A percentile compares a stretch with the other conserved stretches of the same genome.
Evolutionary conservation across 2,329 filamentous ascomycete species (phyloP).

Genomic region (Monosporascus ibericus): DNA sequence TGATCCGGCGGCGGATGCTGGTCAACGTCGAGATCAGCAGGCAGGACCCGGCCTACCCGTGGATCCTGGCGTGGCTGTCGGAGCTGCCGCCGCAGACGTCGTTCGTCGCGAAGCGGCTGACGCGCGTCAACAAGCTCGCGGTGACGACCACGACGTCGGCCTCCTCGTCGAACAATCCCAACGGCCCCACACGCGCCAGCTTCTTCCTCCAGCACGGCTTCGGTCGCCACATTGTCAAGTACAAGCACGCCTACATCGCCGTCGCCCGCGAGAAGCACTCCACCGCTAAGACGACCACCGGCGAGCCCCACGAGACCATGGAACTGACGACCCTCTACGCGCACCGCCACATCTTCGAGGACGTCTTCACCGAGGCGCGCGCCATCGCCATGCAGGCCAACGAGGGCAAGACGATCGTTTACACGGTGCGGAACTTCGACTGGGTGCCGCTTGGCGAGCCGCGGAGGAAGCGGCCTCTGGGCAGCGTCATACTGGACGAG

Average conservation of each 20-base stretch:
- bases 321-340: slow-evolving; percentile 88
- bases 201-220: slow-evolving; percentile 90
- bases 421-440: slow-evolving; percentile 74
- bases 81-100: slow-evolving; percentile 63
- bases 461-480: slow-evolving; percentile 77
- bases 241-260: slow-evolving; percentile 78
- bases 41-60: slow-evolving; percentile 87
- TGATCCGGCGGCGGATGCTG: slow-evolving; percentile 78
- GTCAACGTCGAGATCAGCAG: slow-evolving; percentile 95
- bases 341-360: slow-evolving; percentile 82
- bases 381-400: slow-evolving; percentile 69
- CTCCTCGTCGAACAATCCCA: slow-evolving; percentile 59
- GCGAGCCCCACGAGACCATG: slow-evolving; percentile 89
- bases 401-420: slow-evolving; percentile 90
- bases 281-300: slow-evolving; percentile 74
- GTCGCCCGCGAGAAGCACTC: slow-evolving; percentile 82
- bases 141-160: slow-evolving; percentile 45
- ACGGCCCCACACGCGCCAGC: slow-evolving; percentile 66
- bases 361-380: slow-evolving; percentile 84
- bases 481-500: slow-evolving; percentile 84
- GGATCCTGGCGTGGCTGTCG: slow-evolving; percentile 93
- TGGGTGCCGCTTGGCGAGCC: slow-evolving; percentile 84
- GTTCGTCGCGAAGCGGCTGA: slow-evolving; percentile 52
- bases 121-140: slow-evolving; percentile 54
- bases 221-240: slow-evolving; percentile 80